A percentile compares a stretch with the other conserved stretches of the same genome.
Conservation (phyloP, 139 green algal species). For the Spirogloea muscicola region DNA sequence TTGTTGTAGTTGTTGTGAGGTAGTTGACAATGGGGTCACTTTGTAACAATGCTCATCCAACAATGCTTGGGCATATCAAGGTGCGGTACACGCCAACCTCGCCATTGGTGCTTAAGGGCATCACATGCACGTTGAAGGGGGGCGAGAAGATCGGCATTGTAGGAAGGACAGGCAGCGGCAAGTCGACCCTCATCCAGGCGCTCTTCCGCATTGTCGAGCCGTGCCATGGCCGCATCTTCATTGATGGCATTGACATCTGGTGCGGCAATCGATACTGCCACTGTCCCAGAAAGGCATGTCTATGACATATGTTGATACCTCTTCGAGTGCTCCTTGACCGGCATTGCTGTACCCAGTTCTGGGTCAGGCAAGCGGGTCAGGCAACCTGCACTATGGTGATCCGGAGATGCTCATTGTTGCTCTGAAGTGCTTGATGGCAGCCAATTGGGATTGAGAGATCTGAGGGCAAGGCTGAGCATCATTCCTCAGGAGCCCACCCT, state of each 20-base stretch:
- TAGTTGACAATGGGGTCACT: too few species aligned
- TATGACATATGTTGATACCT: too few species aligned
- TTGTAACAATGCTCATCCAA: too few species aligned
- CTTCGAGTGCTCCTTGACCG: too few species aligned
- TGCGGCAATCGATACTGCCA: too few species aligned
- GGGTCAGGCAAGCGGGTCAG: too few species aligned
- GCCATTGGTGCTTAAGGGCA: constrained; percentile 65
- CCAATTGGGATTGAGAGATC: constrained; percentile 63
- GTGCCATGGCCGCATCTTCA: constrained; percentile 63
- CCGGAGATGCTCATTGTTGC: too few species aligned
- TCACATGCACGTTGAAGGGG: constrained; percentile 37
- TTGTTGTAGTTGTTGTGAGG: too few species aligned
- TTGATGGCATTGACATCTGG: constrained; percentile 87
- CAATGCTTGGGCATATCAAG: not conserved
- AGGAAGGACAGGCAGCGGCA: constrained; percentile 61
- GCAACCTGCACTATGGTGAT: too few species aligned
- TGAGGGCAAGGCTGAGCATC: constrained; percentile 64
- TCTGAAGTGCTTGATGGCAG: constrained; percentile 82
- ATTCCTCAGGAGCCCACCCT: constrained; percentile 88
- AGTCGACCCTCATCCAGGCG: constrained; percentile 60
- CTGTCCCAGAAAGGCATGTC: too few species aligned
- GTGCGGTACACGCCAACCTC: constrained; percentile 66
- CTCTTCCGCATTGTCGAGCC: constrained; percentile 70
- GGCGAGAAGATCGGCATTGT: constrained; percentile 69
- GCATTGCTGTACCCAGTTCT: too few species aligned